phyloP scores from a whole-genome alignment of 805 yeast species.

The Metschnikowia corniflorae region DNA sequence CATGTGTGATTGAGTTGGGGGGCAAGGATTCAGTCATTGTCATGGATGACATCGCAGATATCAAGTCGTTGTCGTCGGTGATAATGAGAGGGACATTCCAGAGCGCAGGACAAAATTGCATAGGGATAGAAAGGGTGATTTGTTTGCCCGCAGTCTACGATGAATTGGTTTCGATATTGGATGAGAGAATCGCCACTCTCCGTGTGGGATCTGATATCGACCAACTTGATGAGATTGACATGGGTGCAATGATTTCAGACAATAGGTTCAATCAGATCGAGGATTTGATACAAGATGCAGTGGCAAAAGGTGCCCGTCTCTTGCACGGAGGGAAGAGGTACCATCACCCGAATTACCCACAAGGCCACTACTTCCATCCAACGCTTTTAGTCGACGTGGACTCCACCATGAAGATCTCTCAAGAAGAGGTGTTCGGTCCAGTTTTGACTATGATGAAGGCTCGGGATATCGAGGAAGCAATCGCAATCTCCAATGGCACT shows the following conservation, averaged over 20 bases:
- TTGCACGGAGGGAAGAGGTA: conserved; percentile 78
- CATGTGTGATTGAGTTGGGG: conserved; percentile 93
- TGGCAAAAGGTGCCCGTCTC: conserved; percentile 73
- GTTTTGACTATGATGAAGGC: conserved; percentile 79
- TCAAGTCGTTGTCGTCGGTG: conserved; percentile 57
- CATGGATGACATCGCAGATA: conserved; percentile 70
- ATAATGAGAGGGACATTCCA: conserved; percentile 95
- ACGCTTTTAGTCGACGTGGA: conserved; percentile 83
- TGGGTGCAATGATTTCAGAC: conserved; percentile 93
- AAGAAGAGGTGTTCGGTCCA: conserved; percentile 94
- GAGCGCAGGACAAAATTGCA: conserved; percentile 96
- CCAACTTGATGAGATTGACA: conserved; percentile 83
- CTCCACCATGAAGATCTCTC: conserved; percentile 70
- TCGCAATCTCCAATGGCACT: conserved; percentile 75
- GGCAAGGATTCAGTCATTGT: conserved; percentile 93
- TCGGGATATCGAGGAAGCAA: conserved; percentile 57
- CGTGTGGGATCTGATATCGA: conserved; percentile 91
- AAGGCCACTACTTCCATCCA: conserved; percentile 91
- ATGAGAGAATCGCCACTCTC: conserved; percentile 54
- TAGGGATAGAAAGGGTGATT: conserved; percentile 93
- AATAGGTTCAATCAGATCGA: conserved; percentile 69
- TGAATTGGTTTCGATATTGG: conserved; percentile 52
- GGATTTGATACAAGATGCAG: conserved; percentile 67
- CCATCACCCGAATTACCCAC: conserved; percentile 88
- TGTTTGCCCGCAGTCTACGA: conserved; percentile 71